phyloP scores from a whole-genome alignment of 495 filamentous ascomycete species.

The Platismatia glauca region DNA sequence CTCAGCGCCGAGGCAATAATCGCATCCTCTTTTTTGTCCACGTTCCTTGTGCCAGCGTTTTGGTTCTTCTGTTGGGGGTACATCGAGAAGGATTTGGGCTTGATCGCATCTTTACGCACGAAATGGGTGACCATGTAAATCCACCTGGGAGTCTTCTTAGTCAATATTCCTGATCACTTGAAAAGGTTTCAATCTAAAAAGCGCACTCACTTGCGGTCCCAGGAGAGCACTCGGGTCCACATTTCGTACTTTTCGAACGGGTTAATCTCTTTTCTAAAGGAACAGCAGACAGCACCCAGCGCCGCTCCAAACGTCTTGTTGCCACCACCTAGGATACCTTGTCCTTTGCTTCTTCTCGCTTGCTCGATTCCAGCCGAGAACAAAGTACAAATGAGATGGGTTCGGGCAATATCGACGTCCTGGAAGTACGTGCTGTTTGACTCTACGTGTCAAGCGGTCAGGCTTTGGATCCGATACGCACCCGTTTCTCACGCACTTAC shows the following conservation, averaged over 20 bases:
- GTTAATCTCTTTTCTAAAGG: slow-evolving; percentile 59
- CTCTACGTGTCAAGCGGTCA: slow-evolving; percentile 26
- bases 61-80: slow-evolving; percentile 20
- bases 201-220: slow-evolving; percentile 54
- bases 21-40: slow-evolving; percentile 21
- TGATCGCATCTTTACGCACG: slow-evolving; percentile 46
- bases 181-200: not conserved
- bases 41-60: slow-evolving; percentile 9
- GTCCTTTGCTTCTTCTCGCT: slow-evolving; percentile 50
- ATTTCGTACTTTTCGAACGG: slow-evolving; percentile 59
- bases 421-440: slow-evolving; percentile 67
- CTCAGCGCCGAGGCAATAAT: slow-evolving; percentile 67
- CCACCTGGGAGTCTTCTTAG: slow-evolving; percentile 37
- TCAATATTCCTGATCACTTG: not conserved
- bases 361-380: slow-evolving; percentile 27
- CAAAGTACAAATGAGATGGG: slow-evolving; percentile 41
- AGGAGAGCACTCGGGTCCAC: slow-evolving; percentile 53
- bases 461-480: not conserved
- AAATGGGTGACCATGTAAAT: slow-evolving; percentile 69
- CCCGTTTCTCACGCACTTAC: not conserved
- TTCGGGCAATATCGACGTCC: slow-evolving; percentile 62
- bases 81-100: slow-evolving; percentile 19
- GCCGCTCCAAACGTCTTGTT: slow-evolving; percentile 34
- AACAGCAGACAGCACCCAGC: slow-evolving; percentile 56
- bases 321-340: slow-evolving; percentile 39